Conservation (phyloP, 305 asterid species). For the Petunia hybrid region DNA sequence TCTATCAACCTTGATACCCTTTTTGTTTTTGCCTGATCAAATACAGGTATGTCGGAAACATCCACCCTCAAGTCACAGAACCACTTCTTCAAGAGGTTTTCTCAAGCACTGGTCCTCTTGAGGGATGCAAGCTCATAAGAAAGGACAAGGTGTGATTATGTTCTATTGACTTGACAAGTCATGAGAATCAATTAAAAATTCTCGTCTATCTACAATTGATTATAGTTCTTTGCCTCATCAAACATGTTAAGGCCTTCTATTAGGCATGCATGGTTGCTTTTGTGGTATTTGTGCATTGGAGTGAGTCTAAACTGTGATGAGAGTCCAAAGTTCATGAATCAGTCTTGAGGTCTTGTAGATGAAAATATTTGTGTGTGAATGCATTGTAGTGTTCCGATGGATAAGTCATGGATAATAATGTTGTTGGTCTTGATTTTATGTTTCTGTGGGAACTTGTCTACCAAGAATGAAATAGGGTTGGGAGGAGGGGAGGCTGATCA, state of each 20-base stretch:
- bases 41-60: conserved; percentile 89
- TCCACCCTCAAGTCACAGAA: conserved; percentile 88
- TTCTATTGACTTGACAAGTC: neutral
- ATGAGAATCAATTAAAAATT: neutral
- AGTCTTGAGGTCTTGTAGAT: neutral
- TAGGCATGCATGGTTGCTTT: neutral
- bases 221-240: neutral
- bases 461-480: neutral
- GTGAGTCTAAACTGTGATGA: conserved; percentile 12
- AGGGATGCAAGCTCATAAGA: conserved; percentile 88
- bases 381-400: neutral
- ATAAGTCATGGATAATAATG: neutral
- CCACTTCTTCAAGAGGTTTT: conserved; percentile 95
- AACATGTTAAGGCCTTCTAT: neutral
- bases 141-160: conserved; percentile 72
- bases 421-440: conserved; percentile 23
- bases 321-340: neutral
- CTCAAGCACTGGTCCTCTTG: conserved; percentile 81
- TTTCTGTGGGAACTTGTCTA: conserved; percentile 9
- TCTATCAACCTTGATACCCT: neutral
- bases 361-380: neutral
- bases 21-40: neutral
- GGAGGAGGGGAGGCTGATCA: neutral
- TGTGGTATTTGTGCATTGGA: neutral
- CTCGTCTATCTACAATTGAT: neutral